These are phyloP conservation scores for Amaranthus palmeri DNA, from an alignment of 148 eudicot species.

Conservation along the genomic window DNA sequence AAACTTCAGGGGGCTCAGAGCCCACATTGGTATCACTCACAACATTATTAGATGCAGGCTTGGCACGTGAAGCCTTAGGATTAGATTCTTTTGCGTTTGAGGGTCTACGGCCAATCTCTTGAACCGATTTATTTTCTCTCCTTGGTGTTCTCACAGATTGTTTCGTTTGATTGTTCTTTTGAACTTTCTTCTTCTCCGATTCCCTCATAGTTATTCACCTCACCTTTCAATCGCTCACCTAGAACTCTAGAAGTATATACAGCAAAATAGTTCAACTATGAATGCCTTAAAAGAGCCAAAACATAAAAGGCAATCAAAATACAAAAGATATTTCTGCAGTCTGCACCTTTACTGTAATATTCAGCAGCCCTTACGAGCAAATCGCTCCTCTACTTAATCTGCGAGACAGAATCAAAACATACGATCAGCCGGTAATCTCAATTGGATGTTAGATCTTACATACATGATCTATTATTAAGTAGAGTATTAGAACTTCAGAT, in stretches of 20 bases:
- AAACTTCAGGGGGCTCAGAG: slow-evolving; percentile 46
- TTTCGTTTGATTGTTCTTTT: slow-evolving; percentile 44
- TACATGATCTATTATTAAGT: neutral
- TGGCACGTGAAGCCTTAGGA: slow-evolving; percentile 34
- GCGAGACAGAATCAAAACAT: slow-evolving; percentile 9
- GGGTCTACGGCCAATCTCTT: slow-evolving; percentile 39
- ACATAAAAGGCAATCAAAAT: neutral
- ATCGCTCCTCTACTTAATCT: slow-evolving; percentile 12
- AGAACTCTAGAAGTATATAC: slow-evolving; percentile 1
- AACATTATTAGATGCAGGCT: slow-evolving; percentile 23
- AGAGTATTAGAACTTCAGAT: neutral
- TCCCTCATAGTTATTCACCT: slow-evolving; percentile 44
- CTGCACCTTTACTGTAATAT: slow-evolving; percentile 16
- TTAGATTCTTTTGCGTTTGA: slow-evolving; percentile 41
- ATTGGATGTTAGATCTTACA: neutral
- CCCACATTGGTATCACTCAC: slow-evolving; percentile 41
- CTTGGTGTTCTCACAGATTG: slow-evolving; percentile 44
- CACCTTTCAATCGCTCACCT: neutral
- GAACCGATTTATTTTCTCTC: slow-evolving; percentile 39
- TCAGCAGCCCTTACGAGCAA: slow-evolving; percentile 11
- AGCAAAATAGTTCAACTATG: neutral
- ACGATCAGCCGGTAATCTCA: slow-evolving; percentile 7
- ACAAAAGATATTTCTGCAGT: slow-evolving; percentile 14
- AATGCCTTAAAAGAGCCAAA: neutral
- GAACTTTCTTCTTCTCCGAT: slow-evolving; percentile 48